Base-by-base conservation (phyloP, 1,139 yeast species). In the Taphrina flavorubra region DNA sequence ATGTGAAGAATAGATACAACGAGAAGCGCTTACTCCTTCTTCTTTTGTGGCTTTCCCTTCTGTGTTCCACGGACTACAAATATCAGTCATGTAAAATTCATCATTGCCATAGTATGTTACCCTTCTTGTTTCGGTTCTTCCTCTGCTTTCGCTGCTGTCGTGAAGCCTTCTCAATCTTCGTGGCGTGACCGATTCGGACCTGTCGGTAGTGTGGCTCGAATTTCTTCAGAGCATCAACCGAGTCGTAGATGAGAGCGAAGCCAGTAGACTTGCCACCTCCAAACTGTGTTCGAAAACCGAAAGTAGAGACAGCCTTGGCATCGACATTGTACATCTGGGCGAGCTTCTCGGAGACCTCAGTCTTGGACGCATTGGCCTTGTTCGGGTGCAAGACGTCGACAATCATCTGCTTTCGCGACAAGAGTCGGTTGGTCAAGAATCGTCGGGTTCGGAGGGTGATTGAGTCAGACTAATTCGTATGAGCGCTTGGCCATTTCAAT, bases 241-340 rank as follows among this genome's bases (percentile, higher is more conserved):
- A 90, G 89, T 92, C 95, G 94, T 94, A 94, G 81, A 95, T 89
- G 82, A 94, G 88, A 84, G 99, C 99, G 86, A 94, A 94, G 82
- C 99, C 99, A 77, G 97, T 89, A 77, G 99, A 91, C 86, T 91
- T 94, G 80, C 98, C 97, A 84, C 99, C 99, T 90, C 99, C 99
- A 83, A 87, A 94, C 85, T 91, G 96, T 79, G 99, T 94, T 88
- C 97, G 90, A 96, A 94, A 90, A 82, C 98, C 99, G 81, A 94
- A 94, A 77, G 94, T 99, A 76, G 98, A 92, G 76, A 94, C 97
- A 80, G 97, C 90, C 79, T 94, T 97, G 87, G 94, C 92, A 82
- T 94, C 98, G 81, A 96, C 87, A 88, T 92, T 92, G 97, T 95
- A 95, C 81, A 89, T 86, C 80, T 89, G 88, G 80, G 99, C 92